Base-by-base conservation (phyloP, 306 rosid species). In the Ormosia emarginata region DNA sequence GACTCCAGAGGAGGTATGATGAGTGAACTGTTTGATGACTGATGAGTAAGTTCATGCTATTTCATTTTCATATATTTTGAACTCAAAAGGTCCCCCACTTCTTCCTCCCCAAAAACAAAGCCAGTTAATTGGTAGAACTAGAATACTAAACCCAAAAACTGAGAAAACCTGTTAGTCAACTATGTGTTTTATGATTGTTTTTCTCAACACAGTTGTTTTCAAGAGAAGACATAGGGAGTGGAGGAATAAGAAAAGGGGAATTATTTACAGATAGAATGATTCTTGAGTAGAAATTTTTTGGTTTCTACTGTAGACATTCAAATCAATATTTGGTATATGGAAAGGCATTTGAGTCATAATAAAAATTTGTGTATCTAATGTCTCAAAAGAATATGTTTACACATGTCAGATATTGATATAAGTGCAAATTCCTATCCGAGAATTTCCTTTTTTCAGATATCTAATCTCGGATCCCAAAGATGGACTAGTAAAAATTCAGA, bases 41-140 rank as follows among this genome's bases (percentile, higher is more conserved):
- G 6, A 53, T 69, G 46, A 62, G 17, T 81, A 37, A 34, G 8
- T 70, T 78, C 61, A 24, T 72, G 57, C 13, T 37, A 65, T 65
- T 76, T 81, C 85, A 46, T 78, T 77, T 86, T 82, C 81, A 67
- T 17, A 11, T n/a, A 41, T 63, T 80, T 81, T 63, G 75, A 76
- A 70, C 71, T 55, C 71, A 34, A 10, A 13, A 52, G 68, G 75
- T 29, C 67, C 76, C 62, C 70, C 18, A 8, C 3, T 15, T 7
- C 43, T 53, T 14, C 72, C 64, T 14, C 30, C 11, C 8, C 11
- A 0, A 2, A 78, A 78, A 62, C n/a, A 52, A 43, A 74, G 43
- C 15, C 37, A 59, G 30, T 71, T n/a, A n/a, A n/a, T 67, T 15
- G 57, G 50, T 57, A 18, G 33, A 68, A 61, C 14, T 63, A 46